Conservation (phyloP, 805 yeast genomes). For the Priceomyces medius region DNA sequence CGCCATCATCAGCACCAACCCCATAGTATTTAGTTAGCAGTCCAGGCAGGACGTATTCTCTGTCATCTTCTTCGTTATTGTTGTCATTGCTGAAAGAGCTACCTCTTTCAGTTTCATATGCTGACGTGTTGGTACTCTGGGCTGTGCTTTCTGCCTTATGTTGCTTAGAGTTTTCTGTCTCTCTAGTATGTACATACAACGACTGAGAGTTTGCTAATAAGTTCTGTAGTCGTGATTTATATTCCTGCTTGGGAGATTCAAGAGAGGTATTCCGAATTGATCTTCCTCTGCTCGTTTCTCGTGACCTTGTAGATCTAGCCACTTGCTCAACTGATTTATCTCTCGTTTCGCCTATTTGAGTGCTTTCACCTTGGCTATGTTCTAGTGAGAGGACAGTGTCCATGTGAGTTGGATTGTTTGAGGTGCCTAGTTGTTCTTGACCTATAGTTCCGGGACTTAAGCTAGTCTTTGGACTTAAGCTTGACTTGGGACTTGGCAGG, state of each 20-base stretch:
- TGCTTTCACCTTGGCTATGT: too few species aligned
- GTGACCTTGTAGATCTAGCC: too few species aligned
- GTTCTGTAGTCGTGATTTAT: constrained; percentile 27
- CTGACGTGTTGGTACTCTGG: constrained; percentile 11
- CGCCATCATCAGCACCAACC: constrained; percentile 19
- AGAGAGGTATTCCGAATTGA: too few species aligned
- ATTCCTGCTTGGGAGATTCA: background rate
- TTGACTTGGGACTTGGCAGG: constrained; percentile 2
- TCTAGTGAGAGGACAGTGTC: too few species aligned
- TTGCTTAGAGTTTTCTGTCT: constrained; percentile 12
- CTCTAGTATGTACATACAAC: constrained; percentile 28
- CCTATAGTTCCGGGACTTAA: too few species aligned
- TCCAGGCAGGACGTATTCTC: constrained; percentile 42
- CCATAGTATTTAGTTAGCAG: constrained; percentile 33
- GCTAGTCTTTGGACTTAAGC: background rate
- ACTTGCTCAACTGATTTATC: too few species aligned
- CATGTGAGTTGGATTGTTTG: too few species aligned
- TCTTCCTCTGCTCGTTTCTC: too few species aligned
- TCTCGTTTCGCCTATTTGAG: too few species aligned
- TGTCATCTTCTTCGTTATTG: constrained; percentile 26
- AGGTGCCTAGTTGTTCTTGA: too few species aligned
- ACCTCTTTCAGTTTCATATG: constrained; percentile 6
- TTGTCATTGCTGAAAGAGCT: constrained; percentile 11
- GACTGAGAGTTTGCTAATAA: constrained; percentile 37
- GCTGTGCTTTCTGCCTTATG: constrained; percentile 2